These are phyloP conservation scores for Eucalyptus shirleyi DNA, from an alignment of 345 rosid species.

Conservation along the genomic window DNA sequence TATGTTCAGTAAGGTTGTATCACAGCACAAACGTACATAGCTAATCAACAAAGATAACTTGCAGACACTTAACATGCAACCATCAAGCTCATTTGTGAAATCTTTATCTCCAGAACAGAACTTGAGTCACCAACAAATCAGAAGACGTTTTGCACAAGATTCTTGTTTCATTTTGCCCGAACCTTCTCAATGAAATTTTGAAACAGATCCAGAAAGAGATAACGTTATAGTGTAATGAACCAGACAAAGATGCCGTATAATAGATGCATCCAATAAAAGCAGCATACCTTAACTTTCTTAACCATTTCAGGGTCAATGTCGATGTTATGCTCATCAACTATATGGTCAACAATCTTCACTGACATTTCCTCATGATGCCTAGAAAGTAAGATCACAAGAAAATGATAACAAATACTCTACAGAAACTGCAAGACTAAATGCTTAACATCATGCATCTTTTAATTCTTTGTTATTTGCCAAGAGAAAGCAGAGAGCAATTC, in stretches of 20 bases:
- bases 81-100: neutral
- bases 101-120: neutral
- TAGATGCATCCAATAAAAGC: neutral
- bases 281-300: conserved; percentile 62
- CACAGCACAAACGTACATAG: neutral
- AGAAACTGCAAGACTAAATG: neutral
- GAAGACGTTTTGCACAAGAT: neutral
- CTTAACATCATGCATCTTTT: neutral
- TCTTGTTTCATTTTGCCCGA: neutral
- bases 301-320: conserved; percentile 75
- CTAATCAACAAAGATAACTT: neutral
- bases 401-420: neutral
- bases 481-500: neutral
- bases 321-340: conserved; percentile 71
- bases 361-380: conserved; percentile 97
- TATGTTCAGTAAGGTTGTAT: neutral
- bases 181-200: neutral
- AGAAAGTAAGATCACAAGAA: neutral
- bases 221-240: neutral
- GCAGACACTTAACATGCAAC: neutral
- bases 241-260: neutral
- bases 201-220: neutral
- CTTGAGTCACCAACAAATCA: neutral
- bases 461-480: neutral
- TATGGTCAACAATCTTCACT: conserved; percentile 58